Conservation (phyloP, 2,329 filamentous ascomycete species). For the Alternaria arborescens region DNA sequence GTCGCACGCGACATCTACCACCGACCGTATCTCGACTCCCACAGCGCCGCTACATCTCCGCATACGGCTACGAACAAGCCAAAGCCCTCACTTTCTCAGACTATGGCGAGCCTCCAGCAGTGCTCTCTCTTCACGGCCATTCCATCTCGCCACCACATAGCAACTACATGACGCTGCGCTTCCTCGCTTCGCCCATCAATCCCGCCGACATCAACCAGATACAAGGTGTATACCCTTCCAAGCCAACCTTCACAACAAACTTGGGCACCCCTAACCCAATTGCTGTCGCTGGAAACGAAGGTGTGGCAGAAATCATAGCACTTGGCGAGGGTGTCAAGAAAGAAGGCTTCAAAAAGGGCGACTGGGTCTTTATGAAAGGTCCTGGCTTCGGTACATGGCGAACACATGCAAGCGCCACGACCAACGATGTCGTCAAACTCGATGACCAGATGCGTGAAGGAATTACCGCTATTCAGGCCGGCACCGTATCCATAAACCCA, state of each 20-base stretch:
- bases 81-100: slow-evolving; percentile 81
- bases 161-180: slow-evolving; percentile 77
- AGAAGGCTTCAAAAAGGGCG: slow-evolving; percentile 71
- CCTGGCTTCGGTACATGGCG: slow-evolving; percentile 93
- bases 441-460: slow-evolving; percentile 73
- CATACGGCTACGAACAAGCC: slow-evolving; percentile 83
- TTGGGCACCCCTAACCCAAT: slow-evolving; percentile 80
- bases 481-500: slow-evolving; percentile 90
- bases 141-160: slow-evolving; percentile 80
- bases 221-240: slow-evolving; percentile 92
- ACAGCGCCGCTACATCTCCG: slow-evolving; percentile 59
- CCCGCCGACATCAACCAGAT: slow-evolving; percentile 98
- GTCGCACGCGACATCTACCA: slow-evolving; percentile 18
- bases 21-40: slow-evolving; percentile 15
- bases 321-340: slow-evolving; percentile 67
- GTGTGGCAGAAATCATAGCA: slow-evolving; percentile 86
- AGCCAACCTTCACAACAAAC: slow-evolving; percentile 76
- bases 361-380: slow-evolving; percentile 90
- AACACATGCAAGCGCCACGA: slow-evolving; percentile 79
- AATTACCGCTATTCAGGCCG: slow-evolving; percentile 78
- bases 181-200: slow-evolving; percentile 92
- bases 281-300: slow-evolving; percentile 88
- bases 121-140: slow-evolving; percentile 74
- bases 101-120: slow-evolving; percentile 77
- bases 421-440: slow-evolving; percentile 71